A percentile compares a stretch with the other conserved stretches of the same genome.
phyloP scores from a whole-genome alignment of 148 eudicot species.

The Silene conica region DNA sequence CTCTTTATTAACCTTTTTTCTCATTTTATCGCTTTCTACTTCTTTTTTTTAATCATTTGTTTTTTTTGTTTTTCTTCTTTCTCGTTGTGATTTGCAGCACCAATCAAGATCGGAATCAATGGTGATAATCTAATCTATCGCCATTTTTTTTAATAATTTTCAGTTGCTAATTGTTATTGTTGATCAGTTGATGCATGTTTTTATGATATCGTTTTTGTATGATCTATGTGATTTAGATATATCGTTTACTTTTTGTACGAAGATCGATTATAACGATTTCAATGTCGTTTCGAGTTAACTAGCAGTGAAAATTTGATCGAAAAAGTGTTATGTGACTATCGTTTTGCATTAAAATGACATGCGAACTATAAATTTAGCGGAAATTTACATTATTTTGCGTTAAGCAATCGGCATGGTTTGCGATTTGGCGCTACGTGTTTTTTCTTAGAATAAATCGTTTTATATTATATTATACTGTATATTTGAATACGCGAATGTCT shows the following conservation, averaged over 20 bases:
- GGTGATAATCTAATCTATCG: slow-evolving; percentile 35
- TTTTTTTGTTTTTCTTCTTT: neutral
- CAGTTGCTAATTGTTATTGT: neutral
- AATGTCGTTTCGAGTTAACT: neutral
- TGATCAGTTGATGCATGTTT: neutral
- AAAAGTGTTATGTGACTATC: too few species aligned
- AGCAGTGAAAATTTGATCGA: neutral
- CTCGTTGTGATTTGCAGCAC: slow-evolving; percentile 32
- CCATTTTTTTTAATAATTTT: neutral
- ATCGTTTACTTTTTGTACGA: neutral
- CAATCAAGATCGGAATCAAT: slow-evolving; percentile 81
- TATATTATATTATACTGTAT: too few species aligned
- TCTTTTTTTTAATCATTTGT: too few species aligned
- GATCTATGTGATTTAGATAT: neutral
- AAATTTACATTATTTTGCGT: too few species aligned
- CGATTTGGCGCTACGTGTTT: too few species aligned
- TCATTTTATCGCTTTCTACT: too few species aligned
- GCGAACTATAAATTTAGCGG: too few species aligned
- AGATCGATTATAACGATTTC: neutral
- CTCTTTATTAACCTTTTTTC: too few species aligned
- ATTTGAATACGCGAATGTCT: neutral
- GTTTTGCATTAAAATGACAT: too few species aligned
- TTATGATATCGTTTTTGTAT: neutral
- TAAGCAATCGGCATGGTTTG: too few species aligned
- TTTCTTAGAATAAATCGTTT: too few species aligned